phyloP scores from a whole-genome alignment of 257 asterid species.

The Solanum sitiens region DNA sequence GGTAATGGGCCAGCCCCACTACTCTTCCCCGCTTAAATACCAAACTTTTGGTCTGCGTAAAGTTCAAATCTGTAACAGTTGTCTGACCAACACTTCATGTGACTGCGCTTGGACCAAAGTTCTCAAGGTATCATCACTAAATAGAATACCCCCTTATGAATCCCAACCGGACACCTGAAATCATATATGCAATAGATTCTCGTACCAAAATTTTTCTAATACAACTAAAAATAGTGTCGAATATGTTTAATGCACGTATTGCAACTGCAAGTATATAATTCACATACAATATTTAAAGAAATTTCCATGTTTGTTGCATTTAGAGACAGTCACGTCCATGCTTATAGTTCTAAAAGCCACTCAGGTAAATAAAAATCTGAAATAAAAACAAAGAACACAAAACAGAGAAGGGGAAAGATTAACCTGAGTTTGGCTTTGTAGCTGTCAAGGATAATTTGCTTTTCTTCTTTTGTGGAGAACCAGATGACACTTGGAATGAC shows the following conservation, averaged over 20 bases:
- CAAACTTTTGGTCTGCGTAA: neutral
- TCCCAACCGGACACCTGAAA: neutral
- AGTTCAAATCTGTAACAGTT: neutral
- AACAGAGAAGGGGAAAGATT: neutral
- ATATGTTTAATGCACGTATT: neutral
- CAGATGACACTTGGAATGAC: constrained; percentile 95
- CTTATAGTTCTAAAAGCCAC: neutral
- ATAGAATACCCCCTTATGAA: neutral
- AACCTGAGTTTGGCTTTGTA: constrained; percentile 87
- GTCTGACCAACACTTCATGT: no score
- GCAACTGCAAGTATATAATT: neutral
- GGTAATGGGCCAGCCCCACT: neutral
- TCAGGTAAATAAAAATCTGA: neutral
- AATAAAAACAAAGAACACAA: neutral
- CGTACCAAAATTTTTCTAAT: neutral
- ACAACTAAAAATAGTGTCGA: no score
- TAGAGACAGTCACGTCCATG: neutral
- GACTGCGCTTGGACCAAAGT: neutral
- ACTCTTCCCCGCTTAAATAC: neutral
- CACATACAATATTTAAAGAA: neutral
- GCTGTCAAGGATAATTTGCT: constrained; percentile 71
- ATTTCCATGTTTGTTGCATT: neutral
- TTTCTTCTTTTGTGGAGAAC: constrained; percentile 70
- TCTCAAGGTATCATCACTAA: neutral
- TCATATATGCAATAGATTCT: neutral